phyloP scores from a whole-genome alignment of 306 rosid species.

The Ormosia semicastrata region DNA sequence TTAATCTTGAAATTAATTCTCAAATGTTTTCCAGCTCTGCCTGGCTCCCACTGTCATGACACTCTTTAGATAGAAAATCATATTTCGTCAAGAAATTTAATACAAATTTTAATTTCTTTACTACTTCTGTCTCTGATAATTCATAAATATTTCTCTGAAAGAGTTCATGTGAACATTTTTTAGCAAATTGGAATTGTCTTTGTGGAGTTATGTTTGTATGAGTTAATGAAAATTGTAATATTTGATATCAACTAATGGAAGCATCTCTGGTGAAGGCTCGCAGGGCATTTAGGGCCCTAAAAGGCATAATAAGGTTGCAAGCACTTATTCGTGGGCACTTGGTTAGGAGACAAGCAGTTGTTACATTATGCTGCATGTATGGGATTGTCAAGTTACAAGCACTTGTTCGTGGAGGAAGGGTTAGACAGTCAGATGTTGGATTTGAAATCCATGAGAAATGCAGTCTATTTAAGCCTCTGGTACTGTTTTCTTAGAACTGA shows the following conservation, averaged over 20 bases:
- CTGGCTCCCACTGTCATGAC: background rate
- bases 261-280: conserved; percentile 69
- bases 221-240: background rate
- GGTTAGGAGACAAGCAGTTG: conserved; percentile 82
- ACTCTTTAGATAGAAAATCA: background rate
- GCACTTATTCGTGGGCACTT: conserved; percentile 92
- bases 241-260: conserved; percentile 31
- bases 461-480: conserved; percentile 40
- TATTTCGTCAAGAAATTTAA: background rate
- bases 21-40: background rate
- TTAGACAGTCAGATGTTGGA: conserved; percentile 57
- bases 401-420: conserved; percentile 57
- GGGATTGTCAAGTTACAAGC: conserved; percentile 81
- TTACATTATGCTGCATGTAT: conserved; percentile 65
- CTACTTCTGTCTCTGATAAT: background rate
- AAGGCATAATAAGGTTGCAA: conserved; percentile 91
- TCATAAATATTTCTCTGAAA: background rate
- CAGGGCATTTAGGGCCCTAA: conserved; percentile 76
- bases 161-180: background rate
- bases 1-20: background rate
- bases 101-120: background rate
- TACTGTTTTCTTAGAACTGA: conserved; percentile 28
- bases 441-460: conserved; percentile 50
- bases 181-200: conserved; percentile 6
- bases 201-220: background rate